These are phyloP conservation scores for Trichoderma lentiforme DNA, from an alignment of 2,329 filamentous ascomycete genomes.

Conservation along the genomic window DNA sequence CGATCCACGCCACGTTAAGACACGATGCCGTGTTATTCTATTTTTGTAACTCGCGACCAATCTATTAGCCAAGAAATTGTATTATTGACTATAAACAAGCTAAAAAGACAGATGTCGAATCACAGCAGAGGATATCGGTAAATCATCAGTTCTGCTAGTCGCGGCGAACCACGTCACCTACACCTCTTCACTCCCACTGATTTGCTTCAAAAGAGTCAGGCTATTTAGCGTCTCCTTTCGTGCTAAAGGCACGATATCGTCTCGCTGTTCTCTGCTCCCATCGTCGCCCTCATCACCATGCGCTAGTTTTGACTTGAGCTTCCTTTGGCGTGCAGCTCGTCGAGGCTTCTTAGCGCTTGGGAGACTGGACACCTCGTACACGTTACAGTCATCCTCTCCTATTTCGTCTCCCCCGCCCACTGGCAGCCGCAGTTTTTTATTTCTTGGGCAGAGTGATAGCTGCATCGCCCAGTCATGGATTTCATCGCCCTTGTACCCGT, in stretches of 20 bases:
- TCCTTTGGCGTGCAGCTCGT: background rate
- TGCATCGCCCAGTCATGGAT: constrained; percentile 7
- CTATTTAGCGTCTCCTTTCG: background rate
- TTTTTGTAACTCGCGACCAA: background rate
- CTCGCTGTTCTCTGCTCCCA: background rate
- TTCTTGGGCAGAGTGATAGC: background rate
- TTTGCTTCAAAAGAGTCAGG: background rate
- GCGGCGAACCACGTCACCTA: background rate
- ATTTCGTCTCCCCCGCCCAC: background rate
- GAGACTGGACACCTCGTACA: background rate
- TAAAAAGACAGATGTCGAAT: background rate
- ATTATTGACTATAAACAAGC: background rate
- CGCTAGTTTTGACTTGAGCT: background rate
- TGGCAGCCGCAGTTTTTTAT: background rate
- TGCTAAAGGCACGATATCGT: background rate
- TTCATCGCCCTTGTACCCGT: constrained; percentile 24
- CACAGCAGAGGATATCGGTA: background rate
- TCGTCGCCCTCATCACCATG: background rate
- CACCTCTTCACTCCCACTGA: background rate
- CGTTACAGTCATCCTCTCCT: background rate
- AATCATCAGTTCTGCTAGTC: background rate
- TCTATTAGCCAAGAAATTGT: background rate
- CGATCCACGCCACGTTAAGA: background rate
- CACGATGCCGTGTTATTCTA: background rate
- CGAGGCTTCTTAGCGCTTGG: background rate